Evolutionary conservation across 2,329 filamentous ascomycete genomes (phyloP), one percentile per base, ranked within the genome.

Genomic region (Aspergillus fructus): DNA sequence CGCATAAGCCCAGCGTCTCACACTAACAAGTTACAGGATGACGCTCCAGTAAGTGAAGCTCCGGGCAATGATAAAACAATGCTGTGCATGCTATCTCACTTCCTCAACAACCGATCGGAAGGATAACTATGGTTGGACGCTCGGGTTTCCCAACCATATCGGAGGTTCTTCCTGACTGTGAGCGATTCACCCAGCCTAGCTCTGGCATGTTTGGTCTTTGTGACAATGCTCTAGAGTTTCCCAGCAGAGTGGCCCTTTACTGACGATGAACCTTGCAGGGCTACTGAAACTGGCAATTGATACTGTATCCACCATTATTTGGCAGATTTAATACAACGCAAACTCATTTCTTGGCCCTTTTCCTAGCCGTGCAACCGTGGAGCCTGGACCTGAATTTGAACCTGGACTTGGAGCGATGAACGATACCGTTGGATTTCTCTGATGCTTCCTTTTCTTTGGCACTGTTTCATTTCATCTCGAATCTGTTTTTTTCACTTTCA

Each of bases 401-500:
- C 47, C 37, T 47, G 51, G 47, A 50, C 46, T 37, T 58, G 48
- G 47, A 53, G 45, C 40, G 43, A 51, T 55, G 37, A 55, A 58
- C 48, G 41, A 59, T 51, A 45, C 56, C 58, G 34, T 51, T 41
- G 50, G 37, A 42, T 55, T 54, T 41, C 33, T 59, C 33, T 53
- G 24, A 43, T 52, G 42, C 49, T 42, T 49, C 48, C 51, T 30
- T 30, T 30, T 30, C 27, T 30, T 30, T 30, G 27, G 27, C 27
- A 30, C 49, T 51, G 19, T 43, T 33, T 52, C 48, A 47, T 51
- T 48, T 55, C 51, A 51, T 42, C 33, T 57, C 49, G 51, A 48
- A 56, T 53, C 46, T 59, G 41, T 61, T 41, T 61, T 19, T 21
- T 54, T 47, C 52, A 54, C 46, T 61, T 58, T 60, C 61, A 61